Base-by-base conservation (phyloP, 169 alveolate genomes). In the Cytauxzoon felis region DNA sequence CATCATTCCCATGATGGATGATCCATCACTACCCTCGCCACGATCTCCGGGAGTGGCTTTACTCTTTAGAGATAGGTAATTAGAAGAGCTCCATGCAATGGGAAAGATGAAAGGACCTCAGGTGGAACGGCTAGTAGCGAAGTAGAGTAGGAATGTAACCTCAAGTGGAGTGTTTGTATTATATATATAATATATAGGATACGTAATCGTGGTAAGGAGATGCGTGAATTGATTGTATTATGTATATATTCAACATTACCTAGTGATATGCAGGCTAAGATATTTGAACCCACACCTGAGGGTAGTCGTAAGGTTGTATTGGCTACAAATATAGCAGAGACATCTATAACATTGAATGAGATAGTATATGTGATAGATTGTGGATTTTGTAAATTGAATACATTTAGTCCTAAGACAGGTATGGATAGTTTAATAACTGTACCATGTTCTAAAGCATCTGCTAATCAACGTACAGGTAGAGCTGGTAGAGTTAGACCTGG, bases 401-500 rank as follows among this genome's bases (percentile, higher is more conserved):
- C 96, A 48, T 97, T 91, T 87, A 96, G 95, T 72, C 99, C 99
- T 11, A 91, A 96, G 80, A 95, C 98, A 16, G 95, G 96, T 45
- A 54, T 41, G 81, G 99, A 98, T 85, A 93, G 98, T 26, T 87
- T 98, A 65, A 90, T 96, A 56, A 96, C 96, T 13, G 93, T 96
- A 24, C 99, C 99, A 7, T 93, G 97, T 70, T 94, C 99, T 30
- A 95, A 96, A 81, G 99, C 99, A 13, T 92, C 98, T 33, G 99
- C 99, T 5, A 93, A 96, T 73, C 98, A 98, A 93, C 94, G 99
- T 59, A 96, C 99, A 21, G 99, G 99, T 19, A 91, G 99, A 57
- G 99, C 99, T 1, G 99, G 99, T 13, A 93, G 99, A 69, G 98
- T 96, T n/a, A 92, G 96, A 18, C 98, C 99, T 1, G 99, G 99